phyloP scores from a whole-genome alignment of 768 basidiomycete species.

The Naganishia onofrii region DNA sequence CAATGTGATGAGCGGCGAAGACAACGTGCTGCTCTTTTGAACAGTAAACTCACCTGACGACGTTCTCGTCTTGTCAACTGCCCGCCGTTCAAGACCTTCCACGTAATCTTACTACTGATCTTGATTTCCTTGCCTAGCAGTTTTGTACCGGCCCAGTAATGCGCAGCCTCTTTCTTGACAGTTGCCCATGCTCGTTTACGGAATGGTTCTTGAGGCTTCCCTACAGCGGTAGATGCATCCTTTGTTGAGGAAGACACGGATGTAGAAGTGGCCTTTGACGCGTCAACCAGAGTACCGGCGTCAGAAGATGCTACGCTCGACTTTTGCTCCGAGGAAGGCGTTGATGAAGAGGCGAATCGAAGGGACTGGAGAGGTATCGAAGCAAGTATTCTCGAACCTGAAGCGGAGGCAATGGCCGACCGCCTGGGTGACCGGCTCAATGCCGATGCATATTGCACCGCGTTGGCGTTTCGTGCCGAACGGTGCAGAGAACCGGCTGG shows the following conservation, averaged over 20 bases:
- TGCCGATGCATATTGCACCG: slow-evolving; percentile 8
- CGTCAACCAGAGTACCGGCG: not conserved
- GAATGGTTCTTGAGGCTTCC: slow-evolving; percentile 40
- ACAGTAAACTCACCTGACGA: slow-evolving; percentile 65
- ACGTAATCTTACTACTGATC: slow-evolving; percentile 80
- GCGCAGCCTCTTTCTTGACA: slow-evolving; percentile 90
- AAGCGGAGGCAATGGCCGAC: not conserved
- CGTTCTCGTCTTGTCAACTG: slow-evolving; percentile 86
- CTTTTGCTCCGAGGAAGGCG: slow-evolving; percentile 12
- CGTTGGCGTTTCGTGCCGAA: not conserved
- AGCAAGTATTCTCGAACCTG: not conserved
- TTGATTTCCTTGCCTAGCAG: slow-evolving; percentile 90
- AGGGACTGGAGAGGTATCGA: slow-evolving; percentile 28
- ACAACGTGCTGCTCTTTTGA: not conserved
- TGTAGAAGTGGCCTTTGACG: slow-evolving; percentile 14
- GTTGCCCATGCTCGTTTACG: slow-evolving; percentile 74
- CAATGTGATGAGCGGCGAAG: not conserved
- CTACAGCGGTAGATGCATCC: not conserved
- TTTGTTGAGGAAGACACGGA: not conserved
- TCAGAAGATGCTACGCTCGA: not conserved
- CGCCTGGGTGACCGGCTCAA: not conserved
- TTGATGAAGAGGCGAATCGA: slow-evolving; percentile 26
- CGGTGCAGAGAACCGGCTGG: not conserved
- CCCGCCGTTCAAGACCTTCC: slow-evolving; percentile 89
- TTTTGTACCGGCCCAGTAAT: slow-evolving; percentile 96